Conservation (phyloP, 768 basidiomycete species). For the Suillus ampliporus region DNA sequence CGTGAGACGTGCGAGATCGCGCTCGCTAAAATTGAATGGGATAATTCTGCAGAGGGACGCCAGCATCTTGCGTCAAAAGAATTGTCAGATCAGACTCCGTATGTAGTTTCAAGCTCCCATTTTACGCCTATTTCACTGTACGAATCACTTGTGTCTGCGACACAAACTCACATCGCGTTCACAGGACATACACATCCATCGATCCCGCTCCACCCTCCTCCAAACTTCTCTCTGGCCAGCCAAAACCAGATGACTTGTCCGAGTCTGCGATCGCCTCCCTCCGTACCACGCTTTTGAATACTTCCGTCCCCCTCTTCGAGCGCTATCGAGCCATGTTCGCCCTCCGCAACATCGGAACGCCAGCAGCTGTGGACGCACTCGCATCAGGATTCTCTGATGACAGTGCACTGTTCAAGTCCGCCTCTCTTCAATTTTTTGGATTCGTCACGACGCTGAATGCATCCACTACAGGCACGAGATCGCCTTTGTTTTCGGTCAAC, state of each 20-base stretch:
- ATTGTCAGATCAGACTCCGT: constrained; percentile 46
- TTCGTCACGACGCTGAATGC: not conserved
- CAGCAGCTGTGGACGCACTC: constrained; percentile 86
- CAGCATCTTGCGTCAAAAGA: constrained; percentile 44
- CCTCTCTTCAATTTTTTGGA: constrained; percentile 11
- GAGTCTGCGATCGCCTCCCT: constrained; percentile 57
- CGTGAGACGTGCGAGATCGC: constrained; percentile 98
- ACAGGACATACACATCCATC: constrained; percentile 78
- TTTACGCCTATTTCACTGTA: too few species aligned
- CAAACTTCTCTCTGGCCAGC: constrained; percentile 57
- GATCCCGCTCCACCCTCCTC: constrained; percentile 90
- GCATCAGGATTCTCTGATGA: constrained; percentile 89
- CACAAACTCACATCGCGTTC: not conserved
- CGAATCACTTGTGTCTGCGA: not conserved
- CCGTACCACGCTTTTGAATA: constrained; percentile 67
- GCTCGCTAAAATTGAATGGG: constrained; percentile 93
- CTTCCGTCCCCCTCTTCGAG: constrained; percentile 76
- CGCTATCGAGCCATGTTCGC: constrained; percentile 99
- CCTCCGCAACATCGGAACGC: constrained; percentile 88
- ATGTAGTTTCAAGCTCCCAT: constrained; percentile 24
- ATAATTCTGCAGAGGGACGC: constrained; percentile 76
- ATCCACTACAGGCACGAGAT: constrained; percentile 83
- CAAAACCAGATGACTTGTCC: constrained; percentile 56
- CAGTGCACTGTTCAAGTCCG: constrained; percentile 92
- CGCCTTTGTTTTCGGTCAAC: constrained; percentile 97